A percentile compares a stretch with the other conserved stretches of the same genome.
Evolutionary conservation across 331 rosid genomes (phyloP).

Genomic region (Phaseolus coccineus): DNA sequence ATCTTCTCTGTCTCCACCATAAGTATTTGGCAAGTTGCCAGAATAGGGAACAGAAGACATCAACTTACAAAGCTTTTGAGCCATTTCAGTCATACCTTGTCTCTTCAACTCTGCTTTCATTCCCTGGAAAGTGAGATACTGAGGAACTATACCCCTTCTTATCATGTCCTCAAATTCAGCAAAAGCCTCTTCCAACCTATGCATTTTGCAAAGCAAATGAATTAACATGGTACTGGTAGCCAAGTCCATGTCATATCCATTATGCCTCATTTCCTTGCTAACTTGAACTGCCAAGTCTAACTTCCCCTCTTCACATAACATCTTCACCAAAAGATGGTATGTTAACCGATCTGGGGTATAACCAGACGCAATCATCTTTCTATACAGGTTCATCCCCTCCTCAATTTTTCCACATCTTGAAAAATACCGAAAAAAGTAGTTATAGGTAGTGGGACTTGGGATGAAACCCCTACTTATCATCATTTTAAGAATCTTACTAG

Average conservation of each 20-base stretch:
- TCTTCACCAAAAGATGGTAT: conserved; percentile 87
- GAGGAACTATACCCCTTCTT: conserved; percentile 81
- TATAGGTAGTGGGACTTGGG: conserved; percentile 86
- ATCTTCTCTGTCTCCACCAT: conserved; percentile 53
- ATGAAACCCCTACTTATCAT: conserved; percentile 77
- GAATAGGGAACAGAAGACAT: conserved; percentile 88
- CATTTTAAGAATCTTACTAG: conserved; percentile 84
- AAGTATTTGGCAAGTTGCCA: conserved; percentile 69
- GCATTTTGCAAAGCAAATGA: conserved; percentile 85
- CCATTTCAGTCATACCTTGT: conserved; percentile 73
- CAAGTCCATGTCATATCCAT: conserved; percentile 84
- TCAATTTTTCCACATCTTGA: conserved; percentile 79
- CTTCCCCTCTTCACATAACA: conserved; percentile 85
- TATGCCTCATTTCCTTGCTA: conserved; percentile 79
- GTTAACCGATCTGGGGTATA: conserved; percentile 77
- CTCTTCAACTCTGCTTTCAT: conserved; percentile 63
- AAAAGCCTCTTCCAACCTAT: conserved; percentile 72
- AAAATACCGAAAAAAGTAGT: conserved; percentile 82
- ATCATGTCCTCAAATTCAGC: conserved; percentile 80
- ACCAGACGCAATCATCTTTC: conserved; percentile 87
- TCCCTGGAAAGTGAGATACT: conserved; percentile 83
- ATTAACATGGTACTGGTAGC: conserved; percentile 81
- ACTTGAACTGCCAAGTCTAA: conserved; percentile 80
- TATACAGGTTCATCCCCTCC: conserved; percentile 87
- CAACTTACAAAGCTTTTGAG: conserved; percentile 58